Conservation (phyloP, 148 eudicot genomes). For the Heliosperma pusillum region DNA sequence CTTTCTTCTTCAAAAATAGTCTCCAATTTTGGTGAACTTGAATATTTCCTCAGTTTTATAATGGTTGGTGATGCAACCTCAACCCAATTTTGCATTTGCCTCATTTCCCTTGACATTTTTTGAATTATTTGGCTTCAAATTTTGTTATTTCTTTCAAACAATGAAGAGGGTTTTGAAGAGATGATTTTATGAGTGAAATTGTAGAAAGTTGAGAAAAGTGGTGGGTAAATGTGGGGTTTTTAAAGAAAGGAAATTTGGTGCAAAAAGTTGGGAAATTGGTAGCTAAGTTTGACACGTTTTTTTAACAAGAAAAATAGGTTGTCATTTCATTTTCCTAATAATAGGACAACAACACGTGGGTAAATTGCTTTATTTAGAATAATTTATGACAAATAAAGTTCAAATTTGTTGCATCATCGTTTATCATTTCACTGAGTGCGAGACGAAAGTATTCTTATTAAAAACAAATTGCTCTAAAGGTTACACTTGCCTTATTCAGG, state of each 20-base stretch:
- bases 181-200: background rate
- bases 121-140: too few relatives aligned
- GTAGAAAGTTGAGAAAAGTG: background rate
- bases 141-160: too few relatives aligned
- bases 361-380: too few relatives aligned
- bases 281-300: background rate
- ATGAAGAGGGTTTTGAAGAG: background rate
- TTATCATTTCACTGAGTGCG: too few relatives aligned
- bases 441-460: too few relatives aligned
- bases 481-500: too few relatives aligned
- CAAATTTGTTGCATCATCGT: too few relatives aligned
- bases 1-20: constrained; percentile 34
- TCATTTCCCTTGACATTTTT: constrained; percentile 8
- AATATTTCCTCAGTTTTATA: constrained; percentile 19
- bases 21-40: constrained; percentile 26
- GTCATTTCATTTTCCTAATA: too few relatives aligned
- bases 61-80: constrained; percentile 29
- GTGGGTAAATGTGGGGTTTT: constrained; percentile 10
- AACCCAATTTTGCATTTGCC: constrained; percentile 11
- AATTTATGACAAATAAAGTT: too few relatives aligned
- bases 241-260: background rate
- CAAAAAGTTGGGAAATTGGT: background rate
- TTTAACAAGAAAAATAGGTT: too few relatives aligned
- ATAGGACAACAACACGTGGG: too few relatives aligned
- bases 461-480: too few relatives aligned